These are phyloP conservation scores for Perkinsus marinus DNA, from an alignment of 169 alveolate genomes.

Conservation along the genomic window DNA sequence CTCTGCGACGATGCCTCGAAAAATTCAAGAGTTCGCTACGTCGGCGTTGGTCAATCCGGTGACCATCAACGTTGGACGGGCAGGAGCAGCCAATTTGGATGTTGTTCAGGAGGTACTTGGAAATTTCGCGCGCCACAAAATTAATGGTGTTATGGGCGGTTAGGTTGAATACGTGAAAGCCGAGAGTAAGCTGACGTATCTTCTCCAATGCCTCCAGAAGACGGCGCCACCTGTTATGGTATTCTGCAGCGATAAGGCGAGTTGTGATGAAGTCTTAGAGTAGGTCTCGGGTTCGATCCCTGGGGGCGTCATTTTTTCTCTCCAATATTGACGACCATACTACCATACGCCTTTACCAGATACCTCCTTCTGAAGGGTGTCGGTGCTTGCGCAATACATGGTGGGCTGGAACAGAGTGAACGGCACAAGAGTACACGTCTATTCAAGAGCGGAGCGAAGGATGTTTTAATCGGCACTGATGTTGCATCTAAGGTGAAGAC, in stretches of 20 bases:
- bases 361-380: slow-evolving; percentile 65
- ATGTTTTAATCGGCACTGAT: slow-evolving; percentile 80
- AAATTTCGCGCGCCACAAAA: neutral
- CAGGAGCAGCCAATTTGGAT: slow-evolving; percentile 78
- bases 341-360: neutral
- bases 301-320: too few relatives aligned
- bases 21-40: slow-evolving; percentile 87
- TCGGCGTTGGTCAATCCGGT: slow-evolving; percentile 76
- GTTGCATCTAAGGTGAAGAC: slow-evolving; percentile 73
- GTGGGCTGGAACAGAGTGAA: slow-evolving; percentile 73
- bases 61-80: slow-evolving; percentile 81
- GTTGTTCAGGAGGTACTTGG: slow-evolving; percentile 61
- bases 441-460: slow-evolving; percentile 56
- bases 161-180: slow-evolving; percentile 72
- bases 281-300: slow-evolving; percentile 6
- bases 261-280: slow-evolving; percentile 86
- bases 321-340: neutral
- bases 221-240: slow-evolving; percentile 89
- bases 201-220: slow-evolving; percentile 73
- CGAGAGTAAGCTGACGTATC: slow-evolving; percentile 68
- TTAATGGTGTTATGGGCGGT: neutral
- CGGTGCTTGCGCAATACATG: slow-evolving; percentile 74
- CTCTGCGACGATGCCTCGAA: slow-evolving; percentile 93
- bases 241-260: slow-evolving; percentile 82
- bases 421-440: slow-evolving; percentile 57